Percentiles rank a stretch among this genome's conserved stretches.
Conservation (phyloP, 805 yeast genomes). For the Diddensiella transvaalensis region DNA sequence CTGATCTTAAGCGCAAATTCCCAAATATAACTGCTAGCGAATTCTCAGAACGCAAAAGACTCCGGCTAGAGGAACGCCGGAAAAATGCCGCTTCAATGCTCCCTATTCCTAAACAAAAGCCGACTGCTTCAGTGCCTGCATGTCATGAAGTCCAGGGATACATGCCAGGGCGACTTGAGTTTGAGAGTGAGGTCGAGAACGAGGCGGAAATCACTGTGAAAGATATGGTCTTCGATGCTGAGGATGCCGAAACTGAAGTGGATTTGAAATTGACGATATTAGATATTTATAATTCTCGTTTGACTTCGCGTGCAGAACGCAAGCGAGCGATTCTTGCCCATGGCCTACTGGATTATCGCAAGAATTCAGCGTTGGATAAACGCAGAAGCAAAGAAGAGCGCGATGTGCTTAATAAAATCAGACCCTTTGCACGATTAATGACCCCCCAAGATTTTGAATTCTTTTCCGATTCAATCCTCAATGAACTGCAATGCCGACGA, state of each 20-base stretch:
- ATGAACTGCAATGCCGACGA: constrained; percentile 73
- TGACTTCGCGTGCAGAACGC: constrained; percentile 89
- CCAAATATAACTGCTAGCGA: constrained; percentile 57
- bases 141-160: constrained; percentile 97
- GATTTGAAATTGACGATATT: constrained; percentile 83
- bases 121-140: constrained; percentile 88
- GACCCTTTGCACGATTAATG: constrained; percentile 78
- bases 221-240: constrained; percentile 94
- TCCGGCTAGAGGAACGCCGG: constrained; percentile 64
- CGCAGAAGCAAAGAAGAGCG: constrained; percentile 85
- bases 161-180: constrained; percentile 98
- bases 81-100: constrained; percentile 66
- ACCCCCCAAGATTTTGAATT: constrained; percentile 75
- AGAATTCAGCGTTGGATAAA: constrained; percentile 77
- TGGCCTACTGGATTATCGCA: constrained; percentile 77
- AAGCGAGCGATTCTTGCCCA: constrained; percentile 79
- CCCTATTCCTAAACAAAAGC: constrained; percentile 81
- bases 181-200: constrained; percentile 93
- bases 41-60: constrained; percentile 63
- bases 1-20: constrained; percentile 75
- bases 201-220: constrained; percentile 94
- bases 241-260: constrained; percentile 82
- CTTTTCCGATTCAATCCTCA: constrained; percentile 67
- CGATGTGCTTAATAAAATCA: constrained; percentile 68
- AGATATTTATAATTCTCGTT: constrained; percentile 83